Base-by-base conservation (phyloP, 305 asterid species). In the Coffea humblotiana region DNA sequence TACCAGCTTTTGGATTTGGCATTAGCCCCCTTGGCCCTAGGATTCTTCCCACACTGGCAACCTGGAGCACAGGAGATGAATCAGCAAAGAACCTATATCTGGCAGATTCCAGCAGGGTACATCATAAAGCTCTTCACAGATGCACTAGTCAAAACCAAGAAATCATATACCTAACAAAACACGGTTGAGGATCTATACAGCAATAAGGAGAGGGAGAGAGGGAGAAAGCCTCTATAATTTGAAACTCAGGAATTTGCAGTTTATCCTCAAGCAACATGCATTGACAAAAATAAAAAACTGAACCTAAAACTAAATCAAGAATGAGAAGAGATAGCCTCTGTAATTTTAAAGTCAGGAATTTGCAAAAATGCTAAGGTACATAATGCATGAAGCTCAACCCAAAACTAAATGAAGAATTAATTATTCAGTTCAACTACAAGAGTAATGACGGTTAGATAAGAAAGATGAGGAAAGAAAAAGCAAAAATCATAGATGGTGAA, bases 1-100 rank as follows among this genome's bases (percentile, higher is more conserved):
- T 95, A 72, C 99, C 99, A 73, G 97, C 98, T 85, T 95, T 95
- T 27, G 99, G 99, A 82, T 94, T 95, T 9, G 99, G 98, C 99
- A 95, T 94, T 70, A 95, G 92, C 82, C 99, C 99, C 80, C 98
- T 85, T 23, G 99, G 99, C 68, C 99, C 98, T 19, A 95, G 87
- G 80, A 95, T 85, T 82, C 90, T 93, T 86, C 99, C 99, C 45
- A 95, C 88, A 83, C 92, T 86, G 64, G 98, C 99, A 87, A 92
- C 99, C 99, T 95, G 88, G 80, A 37, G 76, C 81, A 83, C 78
- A 63, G 60, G 72, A 72, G 67, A 76, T 54, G 74, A 73, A 80
- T 66, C 54, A 0, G 79, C 75, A 81, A 75, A 77, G 32, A 25
- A 43, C 75, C 21, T 49, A 40, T 29, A 72, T 80, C 67, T 51